A percentile compares a stretch with the other conserved stretches of the same genome.
phyloP scores from a whole-genome alignment of 2,329 filamentous ascomycete genomes.

The Cercospora beticola region DNA sequence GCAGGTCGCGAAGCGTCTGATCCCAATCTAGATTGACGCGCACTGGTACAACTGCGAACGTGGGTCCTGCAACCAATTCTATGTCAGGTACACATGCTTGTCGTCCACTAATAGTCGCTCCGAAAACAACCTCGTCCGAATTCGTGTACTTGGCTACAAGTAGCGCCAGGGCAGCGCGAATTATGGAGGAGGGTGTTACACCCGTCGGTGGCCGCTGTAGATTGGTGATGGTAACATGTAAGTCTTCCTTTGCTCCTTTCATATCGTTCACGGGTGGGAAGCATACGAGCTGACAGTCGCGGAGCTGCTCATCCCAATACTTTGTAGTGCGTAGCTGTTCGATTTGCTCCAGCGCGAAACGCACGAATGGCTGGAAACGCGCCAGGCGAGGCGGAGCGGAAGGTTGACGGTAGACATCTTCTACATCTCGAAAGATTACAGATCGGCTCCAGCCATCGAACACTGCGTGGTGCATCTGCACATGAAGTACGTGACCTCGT shows the following conservation, averaged over 20 bases:
- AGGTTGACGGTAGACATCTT: background rate
- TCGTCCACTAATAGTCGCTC: slow-evolving; percentile 10
- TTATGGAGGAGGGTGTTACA: background rate
- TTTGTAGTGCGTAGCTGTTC: background rate
- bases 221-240: background rate
- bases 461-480: slow-evolving; percentile 22
- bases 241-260: background rate
- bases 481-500: background rate
- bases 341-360: background rate
- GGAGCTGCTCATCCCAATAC: background rate
- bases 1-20: background rate
- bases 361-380: background rate
- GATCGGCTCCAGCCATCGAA: slow-evolving; percentile 11
- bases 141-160: slow-evolving; percentile 4
- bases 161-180: slow-evolving; percentile 15
- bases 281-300: background rate
- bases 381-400: background rate
- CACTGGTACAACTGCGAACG: slow-evolving; percentile 17
- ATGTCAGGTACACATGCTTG: slow-evolving; percentile 11
- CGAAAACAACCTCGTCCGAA: slow-evolving; percentile 15
- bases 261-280: background rate
- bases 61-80: slow-evolving; percentile 12
- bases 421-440: slow-evolving; percentile 26
- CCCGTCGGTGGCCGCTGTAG: background rate
- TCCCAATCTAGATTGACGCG: slow-evolving; percentile 1